Conservation (phyloP, 140 eudicot species). For the Anethum foeniculum region DNA sequence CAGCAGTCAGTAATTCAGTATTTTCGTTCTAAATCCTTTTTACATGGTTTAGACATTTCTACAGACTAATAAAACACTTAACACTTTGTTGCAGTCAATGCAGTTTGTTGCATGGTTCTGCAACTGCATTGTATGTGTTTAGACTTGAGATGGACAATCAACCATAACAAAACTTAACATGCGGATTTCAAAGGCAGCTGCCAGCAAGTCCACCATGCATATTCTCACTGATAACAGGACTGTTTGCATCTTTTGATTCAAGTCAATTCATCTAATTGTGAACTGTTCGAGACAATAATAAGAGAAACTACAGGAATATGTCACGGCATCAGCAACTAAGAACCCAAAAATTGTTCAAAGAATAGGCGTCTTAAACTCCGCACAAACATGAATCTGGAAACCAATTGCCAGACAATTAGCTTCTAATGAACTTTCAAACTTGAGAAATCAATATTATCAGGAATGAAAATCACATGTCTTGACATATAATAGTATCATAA, state of each 20-base stretch:
- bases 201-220: too few species aligned
- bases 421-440: not conserved
- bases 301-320: not conserved
- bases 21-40: too few species aligned
- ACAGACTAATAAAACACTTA: not conserved
- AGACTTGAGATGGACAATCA: not conserved
- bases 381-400: not conserved
- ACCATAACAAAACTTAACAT: not conserved
- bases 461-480: not conserved
- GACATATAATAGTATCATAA: not conserved
- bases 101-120: not conserved
- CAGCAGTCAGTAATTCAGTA: not conserved
- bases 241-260: too few species aligned
- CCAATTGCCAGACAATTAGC: not conserved
- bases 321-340: not conserved
- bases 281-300: too few species aligned
- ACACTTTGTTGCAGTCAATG: not conserved
- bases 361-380: not conserved
- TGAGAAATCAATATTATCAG: not conserved
- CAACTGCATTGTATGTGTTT: not conserved
- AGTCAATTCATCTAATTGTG: too few species aligned
- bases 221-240: too few species aligned
- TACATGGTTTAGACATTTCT: not conserved
- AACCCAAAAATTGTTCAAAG: not conserved
- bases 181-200: not conserved